Base-by-base conservation (phyloP, 2,329 filamentous ascomycete species). In the Akanthomyces lecanii region DNA sequence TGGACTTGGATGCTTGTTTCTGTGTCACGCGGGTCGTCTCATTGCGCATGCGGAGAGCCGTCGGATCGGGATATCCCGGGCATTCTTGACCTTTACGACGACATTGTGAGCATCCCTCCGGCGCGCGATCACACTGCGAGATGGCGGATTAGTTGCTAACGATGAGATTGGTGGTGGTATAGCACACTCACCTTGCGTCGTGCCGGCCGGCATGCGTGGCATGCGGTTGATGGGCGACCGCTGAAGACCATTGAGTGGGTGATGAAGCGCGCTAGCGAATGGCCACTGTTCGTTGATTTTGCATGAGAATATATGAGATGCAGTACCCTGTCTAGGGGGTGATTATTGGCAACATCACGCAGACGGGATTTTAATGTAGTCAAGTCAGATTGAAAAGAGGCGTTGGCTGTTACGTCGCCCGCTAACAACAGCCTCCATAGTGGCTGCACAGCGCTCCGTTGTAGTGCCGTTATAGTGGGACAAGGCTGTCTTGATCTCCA, bases 151-250 rank as follows among this genome's bases (percentile, higher is more conserved):
- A 61, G 57, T 40, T 8, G 5, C 21, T 50, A 47, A n/a, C 3
- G 38, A 25, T 18, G 52, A 60, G 25, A 44, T 55, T 62, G 62
- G 53, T 47, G 40, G 38, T 4, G 21, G 51, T 1, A 10, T 30
- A 6, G 11, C 21, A 47, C 33, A 61, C 69, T 65, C 57, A 70
- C 70, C 67, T 67, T 69, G 23, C 68, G 64, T 63, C 70, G 66
- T 62, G 63, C 65, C 21, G 66, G 64, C 5, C 70, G 70, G 65
- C 70, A 72, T 40, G 69, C 63, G 50, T 67, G 66, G 47, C 70
- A 72, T 4, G 70, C 70, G 2, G 69, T 69, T 30, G 70, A 72
- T 7, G 70, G 70, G 16, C 66, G 67, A 38, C 70, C 70, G 33
- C 69, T 70, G 40, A 71, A 71, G 11, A 76, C 70, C 69, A 72